Base-by-base conservation (phyloP, 306 rosid genomes). In the Cucurbita maxima region DNA sequence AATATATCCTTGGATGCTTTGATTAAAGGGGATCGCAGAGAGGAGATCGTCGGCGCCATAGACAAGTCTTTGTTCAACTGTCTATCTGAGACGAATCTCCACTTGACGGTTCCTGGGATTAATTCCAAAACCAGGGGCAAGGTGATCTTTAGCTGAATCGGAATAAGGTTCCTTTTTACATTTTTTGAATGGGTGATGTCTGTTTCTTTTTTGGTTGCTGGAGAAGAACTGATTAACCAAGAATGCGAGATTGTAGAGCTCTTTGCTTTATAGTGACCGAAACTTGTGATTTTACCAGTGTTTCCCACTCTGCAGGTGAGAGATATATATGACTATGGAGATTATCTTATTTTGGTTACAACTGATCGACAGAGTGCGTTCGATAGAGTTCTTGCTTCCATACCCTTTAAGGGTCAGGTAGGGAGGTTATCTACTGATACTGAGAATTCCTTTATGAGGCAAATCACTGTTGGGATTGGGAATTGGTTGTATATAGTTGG, bases 371-470 rank as follows among this genome's bases (percentile, higher is more conserved):
- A 86, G 79, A 90, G 98, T 79, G 98, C 98, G 7, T 94, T 94
- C 68, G 98, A 94, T 79, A 87, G 98, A 84, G 84, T 94, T 85
- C 98, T 94, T 64, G 96, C 97, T 79, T 94, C 98, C 20, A 89
- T 94, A 77, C 98, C 98, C 57, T 94, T 90, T 80, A 94, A 90
- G 80, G 97, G 98, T 81, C 98, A 90, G 97, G 96, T 87, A 40
- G 71, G 75, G 80, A 53, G 51, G 15, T 44, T 45, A 11, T n/a
- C 45, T 59, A 30, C 37, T 50, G 41, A 47, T 13, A 22, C 6
- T 13, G 10, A 10, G 30, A 30, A 30, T 44, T 45, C n/a, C 12
- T 58, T 59, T 47, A 12, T 13, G 10, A 10, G 30, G 56, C 38
- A 66, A 64, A 18, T 41, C n/a, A 20, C 12, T 6, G 18, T 67